Evolutionary conservation across 163 green algal genomes (phyloP).

Genomic region (Volvox carteri): DNA sequence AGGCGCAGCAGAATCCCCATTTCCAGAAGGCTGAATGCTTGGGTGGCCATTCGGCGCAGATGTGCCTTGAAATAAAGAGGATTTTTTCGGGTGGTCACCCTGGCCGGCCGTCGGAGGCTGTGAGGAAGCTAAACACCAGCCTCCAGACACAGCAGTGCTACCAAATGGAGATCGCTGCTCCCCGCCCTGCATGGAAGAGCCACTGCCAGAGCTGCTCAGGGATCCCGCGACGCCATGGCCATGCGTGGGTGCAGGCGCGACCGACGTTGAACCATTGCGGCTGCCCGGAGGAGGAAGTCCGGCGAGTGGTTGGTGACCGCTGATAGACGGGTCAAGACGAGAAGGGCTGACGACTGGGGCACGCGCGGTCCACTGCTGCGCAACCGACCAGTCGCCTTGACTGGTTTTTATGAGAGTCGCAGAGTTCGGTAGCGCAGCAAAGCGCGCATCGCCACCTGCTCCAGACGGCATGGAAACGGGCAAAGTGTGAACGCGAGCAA

Average conservation of each 20-base stretch:
- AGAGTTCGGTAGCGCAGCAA: not conserved
- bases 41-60: not conserved
- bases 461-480: not conserved
- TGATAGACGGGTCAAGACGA: too few species aligned
- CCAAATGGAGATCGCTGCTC: not conserved
- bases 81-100: not conserved
- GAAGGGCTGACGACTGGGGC: not conserved
- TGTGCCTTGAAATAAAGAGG: not conserved
- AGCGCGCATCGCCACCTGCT: not conserved
- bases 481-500: not conserved
- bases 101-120: not conserved
- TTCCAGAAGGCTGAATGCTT: not conserved
- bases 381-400: not conserved
- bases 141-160: not conserved
- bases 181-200: not conserved
- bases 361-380: not conserved
- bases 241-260: not conserved
- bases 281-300: not conserved
- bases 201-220: not conserved
- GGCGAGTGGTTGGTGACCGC: not conserved
- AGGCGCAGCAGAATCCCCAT: not conserved
- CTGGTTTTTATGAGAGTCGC: not conserved
- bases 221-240: not conserved
- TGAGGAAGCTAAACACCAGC: not conserved
- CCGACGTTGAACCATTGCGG: not conserved